Evolutionary conservation across 768 basidiomycete genomes (phyloP), one percentile per base, ranked within the genome.

Genomic region (Melanogaster broomeanus): DNA sequence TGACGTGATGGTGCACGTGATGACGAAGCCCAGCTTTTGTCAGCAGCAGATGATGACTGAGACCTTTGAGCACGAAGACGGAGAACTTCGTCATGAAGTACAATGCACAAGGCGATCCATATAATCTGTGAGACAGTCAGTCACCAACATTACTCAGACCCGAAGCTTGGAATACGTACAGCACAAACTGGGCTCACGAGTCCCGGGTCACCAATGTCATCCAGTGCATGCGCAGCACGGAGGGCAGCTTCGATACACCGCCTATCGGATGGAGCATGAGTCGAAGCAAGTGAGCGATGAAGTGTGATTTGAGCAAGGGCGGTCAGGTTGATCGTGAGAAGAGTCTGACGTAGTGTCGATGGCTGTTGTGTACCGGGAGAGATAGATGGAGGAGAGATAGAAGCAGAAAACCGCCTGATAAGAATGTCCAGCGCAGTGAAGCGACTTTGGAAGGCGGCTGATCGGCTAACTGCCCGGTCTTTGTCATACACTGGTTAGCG

Each of bases 371-470:
- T 42, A n/a, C 38, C 38, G 7, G 43, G 6, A 11, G 49, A 12
- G 8, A 18, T 38, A 18, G 43, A n/a, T 13, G 38, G 45, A n/a
- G 37, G 31, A 6, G 45, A 27, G 12, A 59, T 41, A 18, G 37
- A 47, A n/a, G 18, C 24, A 18, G 72, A 72, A 46, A 81, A 72
- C 2, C 61, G 60, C 5, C 77, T 75, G 33, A 82, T 76, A 41
- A 81, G 69, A 28, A 67, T 61, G 53, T 79, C 76, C 48, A 82
- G 63, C 3, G 73, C 74, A 37, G 69, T 69, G 19, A 82, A 81
- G 7, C 75, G 73, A 13, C 68, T 62, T 22, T 68, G 68, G 48
- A 79, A 79, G 4, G 72, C 66, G 48, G 74, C 64, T 24, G 71
- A 68, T 49, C 81, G 79, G 27, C 72, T 62, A 38, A 69, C 64